Conservation (phyloP, 1,139 yeast species). For the Geotrichum armillariae region DNA sequence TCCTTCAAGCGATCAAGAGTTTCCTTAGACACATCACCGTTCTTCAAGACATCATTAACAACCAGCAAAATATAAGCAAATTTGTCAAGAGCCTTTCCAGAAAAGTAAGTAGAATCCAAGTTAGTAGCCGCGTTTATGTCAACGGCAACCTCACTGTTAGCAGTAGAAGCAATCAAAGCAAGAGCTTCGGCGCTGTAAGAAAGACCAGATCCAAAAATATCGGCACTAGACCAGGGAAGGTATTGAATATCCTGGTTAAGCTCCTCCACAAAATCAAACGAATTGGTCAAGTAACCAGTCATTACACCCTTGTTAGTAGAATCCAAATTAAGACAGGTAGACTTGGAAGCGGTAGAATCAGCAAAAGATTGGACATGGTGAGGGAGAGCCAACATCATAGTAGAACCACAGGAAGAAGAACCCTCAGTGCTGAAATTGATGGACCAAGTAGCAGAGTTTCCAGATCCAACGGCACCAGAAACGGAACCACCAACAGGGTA, state of each 20-base stretch:
- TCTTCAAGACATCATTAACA: constrained; percentile 43
- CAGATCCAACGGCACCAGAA: constrained; percentile 20
- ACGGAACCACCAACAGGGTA: constrained; percentile 47
- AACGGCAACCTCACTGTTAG: constrained; percentile 57
- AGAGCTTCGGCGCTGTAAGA: constrained; percentile 45
- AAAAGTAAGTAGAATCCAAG: constrained; percentile 56
- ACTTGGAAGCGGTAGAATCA: constrained; percentile 62
- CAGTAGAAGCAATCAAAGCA: constrained; percentile 52
- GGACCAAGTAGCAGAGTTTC: constrained; percentile 42
- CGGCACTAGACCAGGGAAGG: constrained; percentile 56
- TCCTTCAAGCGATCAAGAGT: constrained; percentile 52
- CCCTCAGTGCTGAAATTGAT: constrained; percentile 57
- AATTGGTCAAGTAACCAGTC: constrained; percentile 54
- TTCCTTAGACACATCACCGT: constrained; percentile 25
- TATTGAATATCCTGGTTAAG: constrained; percentile 57
- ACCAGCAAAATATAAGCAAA: constrained; percentile 69
- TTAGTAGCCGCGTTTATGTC: constrained; percentile 55
- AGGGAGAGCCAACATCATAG: constrained; percentile 67
- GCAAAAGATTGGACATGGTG: constrained; percentile 63
- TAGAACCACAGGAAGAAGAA: constrained; percentile 49
- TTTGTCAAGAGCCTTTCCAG: constrained; percentile 73
- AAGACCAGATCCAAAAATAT: constrained; percentile 11
- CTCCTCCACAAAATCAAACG: constrained; percentile 54
- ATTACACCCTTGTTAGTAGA: constrained; percentile 71
- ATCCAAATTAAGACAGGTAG: constrained; percentile 53